Base-by-base conservation (phyloP, 2,329 filamentous ascomycete genomes). In the Trichoderma sp. region DNA sequence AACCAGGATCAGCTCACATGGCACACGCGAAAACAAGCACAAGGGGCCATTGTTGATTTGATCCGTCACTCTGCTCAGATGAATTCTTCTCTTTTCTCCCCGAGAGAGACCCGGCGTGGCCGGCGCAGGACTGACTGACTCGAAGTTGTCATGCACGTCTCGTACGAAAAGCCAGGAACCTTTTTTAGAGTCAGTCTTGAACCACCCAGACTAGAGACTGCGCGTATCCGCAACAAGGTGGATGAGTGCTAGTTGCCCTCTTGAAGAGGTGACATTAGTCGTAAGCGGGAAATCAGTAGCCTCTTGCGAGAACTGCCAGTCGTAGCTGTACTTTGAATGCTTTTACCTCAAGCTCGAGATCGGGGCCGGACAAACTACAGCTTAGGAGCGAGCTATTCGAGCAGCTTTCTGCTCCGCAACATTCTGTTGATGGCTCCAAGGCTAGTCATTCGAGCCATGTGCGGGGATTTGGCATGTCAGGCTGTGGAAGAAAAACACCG, bases 111-210 rank as follows among this genome's bases (percentile, higher is more conserved):
- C 50, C 39, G 39, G n/a, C 41, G n/a, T 45, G 41, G 54, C 41
- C 17, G 19, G 56, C n/a, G 44, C 28, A 19, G 43, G 26, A 48
- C 48, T 54, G 59, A 54, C 48, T 63, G 59, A 55, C 50, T 63
- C 50, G 41, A 47, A 55, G 41, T 17, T 54, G n/a, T 45, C 28
- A 55, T 63, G 59, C 48, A 59, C 47, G 21, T 7, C n/a, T 45
- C 28, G 26, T 26, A 24, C 48, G 34, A 39, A 39, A 14, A 14
- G 34, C 34, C 21, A 45, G n/a, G 39, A 14, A 52, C 24, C 39
- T 34, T 30, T 39, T 44, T 62, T 34, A 21, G 48, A 54, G 48
- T 51, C 48, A 17, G 59, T 41, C 5, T 34, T 45, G 59, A 34
- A 51, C 47, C 21, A 34, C 26, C 58, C 52, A 43, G 39, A 44